These are phyloP conservation scores for Mycena capillaripes DNA, from an alignment of 768 basidiomycete genomes.

Conservation along the genomic window DNA sequence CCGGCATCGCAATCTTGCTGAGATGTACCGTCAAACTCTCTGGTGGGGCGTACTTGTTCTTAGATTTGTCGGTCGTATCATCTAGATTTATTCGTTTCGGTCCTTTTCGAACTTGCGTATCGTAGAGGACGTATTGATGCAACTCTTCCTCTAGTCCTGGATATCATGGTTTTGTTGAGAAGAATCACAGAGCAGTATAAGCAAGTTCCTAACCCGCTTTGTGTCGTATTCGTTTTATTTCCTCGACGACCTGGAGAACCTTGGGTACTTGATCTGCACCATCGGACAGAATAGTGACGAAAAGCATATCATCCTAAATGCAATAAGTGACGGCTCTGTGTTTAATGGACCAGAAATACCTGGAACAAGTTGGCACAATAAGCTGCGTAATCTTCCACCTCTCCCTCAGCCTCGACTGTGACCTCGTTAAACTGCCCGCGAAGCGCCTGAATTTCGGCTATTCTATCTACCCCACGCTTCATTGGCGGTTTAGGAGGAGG, in stretches of 20 bases:
- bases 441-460: slow-evolving; percentile 78
- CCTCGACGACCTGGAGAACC: slow-evolving; percentile 84
- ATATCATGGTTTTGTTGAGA: slow-evolving; percentile 1
- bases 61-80: slow-evolving; percentile 58
- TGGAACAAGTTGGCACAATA: slow-evolving; percentile 76
- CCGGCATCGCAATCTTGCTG: slow-evolving; percentile 91
- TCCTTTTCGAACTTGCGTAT: slow-evolving; percentile 65
- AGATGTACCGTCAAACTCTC: slow-evolving; percentile 78
- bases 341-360: slow-evolving; percentile 50
- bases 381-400: slow-evolving; percentile 80
- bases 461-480: slow-evolving; percentile 75
- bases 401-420: slow-evolving; percentile 76
- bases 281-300: slow-evolving; percentile 79
- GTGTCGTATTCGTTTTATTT: slow-evolving; percentile 81
- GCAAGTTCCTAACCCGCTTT: slow-evolving; percentile 72
- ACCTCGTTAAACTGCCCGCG: slow-evolving; percentile 84
- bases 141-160: slow-evolving; percentile 69
- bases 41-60: slow-evolving; percentile 73
- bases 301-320: slow-evolving; percentile 82
- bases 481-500: slow-evolving; percentile 73
- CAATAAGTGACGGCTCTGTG: slow-evolving; percentile 20
- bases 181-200: neutral
- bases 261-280: slow-evolving; percentile 78
- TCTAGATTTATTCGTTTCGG: slow-evolving; percentile 80
- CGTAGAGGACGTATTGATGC: slow-evolving; percentile 84